These are phyloP conservation scores for Wickerhamiella nectarea DNA, from an alignment of 805 yeast genomes.

Conservation along the genomic window DNA sequence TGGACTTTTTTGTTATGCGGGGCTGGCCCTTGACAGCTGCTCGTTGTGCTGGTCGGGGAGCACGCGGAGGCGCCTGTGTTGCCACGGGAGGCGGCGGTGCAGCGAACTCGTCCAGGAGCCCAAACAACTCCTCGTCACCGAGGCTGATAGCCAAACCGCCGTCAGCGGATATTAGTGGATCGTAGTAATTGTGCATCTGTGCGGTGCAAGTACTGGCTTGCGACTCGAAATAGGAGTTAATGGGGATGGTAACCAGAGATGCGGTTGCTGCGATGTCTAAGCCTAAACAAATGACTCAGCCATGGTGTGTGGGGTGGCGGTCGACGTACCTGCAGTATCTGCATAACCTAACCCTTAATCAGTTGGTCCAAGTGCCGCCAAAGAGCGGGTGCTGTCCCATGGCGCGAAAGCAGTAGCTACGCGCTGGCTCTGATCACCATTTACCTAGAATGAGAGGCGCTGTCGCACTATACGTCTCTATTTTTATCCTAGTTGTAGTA, in stretches of 20 bases:
- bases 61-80: neutral
- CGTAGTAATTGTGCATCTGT: constrained; percentile 7
- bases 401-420: too few species aligned
- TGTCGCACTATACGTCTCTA: too few species aligned
- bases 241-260: neutral
- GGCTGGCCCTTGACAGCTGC: constrained; percentile 1
- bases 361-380: too few species aligned
- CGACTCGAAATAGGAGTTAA: neutral
- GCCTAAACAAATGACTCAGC: neutral
- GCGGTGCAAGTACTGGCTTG: neutral
- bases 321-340: neutral
- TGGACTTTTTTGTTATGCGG: constrained; percentile 7
- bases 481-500: too few species aligned
- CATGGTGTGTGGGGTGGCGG: neutral
- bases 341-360: neutral
- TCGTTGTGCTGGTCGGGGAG: neutral
- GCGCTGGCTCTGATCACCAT: too few species aligned
- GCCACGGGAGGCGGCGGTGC: too few species aligned
- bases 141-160: constrained; percentile 5
- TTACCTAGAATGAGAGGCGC: too few species aligned
- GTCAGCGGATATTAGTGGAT: constrained; percentile 4
- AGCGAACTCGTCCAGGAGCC: constrained; percentile 5
- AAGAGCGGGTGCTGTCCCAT: neutral
- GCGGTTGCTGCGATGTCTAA: neutral
- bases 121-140: constrained; percentile 8